Conservation (phyloP, 2,329 filamentous ascomycete species). For the Penicillium sp. region DNA sequence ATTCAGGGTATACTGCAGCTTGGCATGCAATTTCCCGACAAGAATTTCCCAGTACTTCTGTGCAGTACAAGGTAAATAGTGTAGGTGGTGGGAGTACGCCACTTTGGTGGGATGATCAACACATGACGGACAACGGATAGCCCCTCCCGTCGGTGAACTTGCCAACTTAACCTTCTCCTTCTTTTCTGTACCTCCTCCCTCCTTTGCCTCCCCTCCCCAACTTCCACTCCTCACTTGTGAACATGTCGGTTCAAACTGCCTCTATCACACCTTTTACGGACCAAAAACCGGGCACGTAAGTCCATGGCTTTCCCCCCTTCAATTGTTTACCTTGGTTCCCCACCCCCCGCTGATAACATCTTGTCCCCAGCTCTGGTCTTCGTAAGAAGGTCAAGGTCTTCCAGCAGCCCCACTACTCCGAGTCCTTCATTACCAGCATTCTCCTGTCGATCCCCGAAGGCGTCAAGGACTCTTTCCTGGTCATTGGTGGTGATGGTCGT, state of each 20-base stretch:
- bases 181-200: not conserved
- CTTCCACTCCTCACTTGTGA: slow-evolving; percentile 24
- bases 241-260: slow-evolving; percentile 79
- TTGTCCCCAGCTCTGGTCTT: slow-evolving; percentile 80
- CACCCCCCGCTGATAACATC: slow-evolving; percentile 18
- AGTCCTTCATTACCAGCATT: slow-evolving; percentile 92
- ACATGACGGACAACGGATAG: slow-evolving; percentile 28
- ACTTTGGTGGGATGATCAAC: slow-evolving; percentile 29
- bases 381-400: slow-evolving; percentile 99
- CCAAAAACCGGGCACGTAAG: slow-evolving; percentile 99
- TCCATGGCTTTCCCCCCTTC: slow-evolving; percentile 37
- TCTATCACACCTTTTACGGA: slow-evolving; percentile 84
- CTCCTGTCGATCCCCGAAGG: slow-evolving; percentile 96
- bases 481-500: slow-evolving; percentile 96
- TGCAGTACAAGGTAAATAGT: not conserved
- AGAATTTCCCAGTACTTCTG: no score
- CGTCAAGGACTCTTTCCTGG: slow-evolving; percentile 82
- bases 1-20: not conserved
- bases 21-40: no score
- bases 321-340: not conserved
- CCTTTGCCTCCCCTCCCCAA: slow-evolving; percentile 5
- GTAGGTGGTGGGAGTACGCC: not conserved
- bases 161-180: not conserved
- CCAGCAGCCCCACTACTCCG: slow-evolving; percentile 92
- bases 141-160: slow-evolving; percentile 33